phyloP scores from a whole-genome alignment of 495 filamentous ascomycete species.

The Daldinia caldariorum region DNA sequence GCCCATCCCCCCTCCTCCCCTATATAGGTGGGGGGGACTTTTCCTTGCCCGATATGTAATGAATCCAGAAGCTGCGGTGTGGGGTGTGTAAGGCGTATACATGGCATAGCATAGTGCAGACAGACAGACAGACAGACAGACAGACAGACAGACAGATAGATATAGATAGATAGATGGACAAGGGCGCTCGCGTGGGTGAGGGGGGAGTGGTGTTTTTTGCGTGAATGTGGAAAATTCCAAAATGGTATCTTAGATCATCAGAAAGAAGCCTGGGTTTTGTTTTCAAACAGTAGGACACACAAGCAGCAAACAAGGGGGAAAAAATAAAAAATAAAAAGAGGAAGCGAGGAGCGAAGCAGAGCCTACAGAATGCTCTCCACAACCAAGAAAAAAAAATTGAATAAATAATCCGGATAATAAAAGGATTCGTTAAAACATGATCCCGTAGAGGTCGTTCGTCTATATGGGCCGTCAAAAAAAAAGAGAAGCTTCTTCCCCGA shows the following conservation, averaged over 20 bases:
- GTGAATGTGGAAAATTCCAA: slow-evolving; percentile 33
- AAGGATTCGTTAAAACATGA: slow-evolving; percentile 39
- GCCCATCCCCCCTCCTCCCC: slow-evolving; percentile 9
- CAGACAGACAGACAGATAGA: slow-evolving; percentile 1
- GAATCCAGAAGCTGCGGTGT: slow-evolving; percentile 30
- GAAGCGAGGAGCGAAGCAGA: slow-evolving; percentile 15
- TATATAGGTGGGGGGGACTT: slow-evolving; percentile 3
- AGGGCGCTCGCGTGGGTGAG: slow-evolving; percentile 16
- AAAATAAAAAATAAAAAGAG: slow-evolving; percentile 21
- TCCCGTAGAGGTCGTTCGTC: slow-evolving; percentile 41
- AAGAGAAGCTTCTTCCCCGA: slow-evolving; percentile 6
- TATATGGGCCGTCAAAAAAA: slow-evolving; percentile 24
- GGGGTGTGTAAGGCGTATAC: too few relatives aligned
- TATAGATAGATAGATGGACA: slow-evolving; percentile 24
- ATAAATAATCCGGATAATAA: slow-evolving; percentile 4
- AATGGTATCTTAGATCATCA: slow-evolving; percentile 45
- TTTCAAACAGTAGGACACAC: neutral
- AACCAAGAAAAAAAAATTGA: slow-evolving; percentile 17
- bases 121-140: slow-evolving; percentile 20
- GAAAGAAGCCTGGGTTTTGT: slow-evolving; percentile 16
- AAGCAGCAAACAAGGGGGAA: slow-evolving; percentile 14
- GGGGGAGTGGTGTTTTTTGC: slow-evolving; percentile 2
- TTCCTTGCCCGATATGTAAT: slow-evolving; percentile 13
- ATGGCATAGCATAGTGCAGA: too few relatives aligned
- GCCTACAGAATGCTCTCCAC: slow-evolving; percentile 7